Percentiles rank a stretch among this genome's conserved stretches.
phyloP scores from a whole-genome alignment of 208 protist genomes.

The Vickermania ingenoplastis region DNA sequence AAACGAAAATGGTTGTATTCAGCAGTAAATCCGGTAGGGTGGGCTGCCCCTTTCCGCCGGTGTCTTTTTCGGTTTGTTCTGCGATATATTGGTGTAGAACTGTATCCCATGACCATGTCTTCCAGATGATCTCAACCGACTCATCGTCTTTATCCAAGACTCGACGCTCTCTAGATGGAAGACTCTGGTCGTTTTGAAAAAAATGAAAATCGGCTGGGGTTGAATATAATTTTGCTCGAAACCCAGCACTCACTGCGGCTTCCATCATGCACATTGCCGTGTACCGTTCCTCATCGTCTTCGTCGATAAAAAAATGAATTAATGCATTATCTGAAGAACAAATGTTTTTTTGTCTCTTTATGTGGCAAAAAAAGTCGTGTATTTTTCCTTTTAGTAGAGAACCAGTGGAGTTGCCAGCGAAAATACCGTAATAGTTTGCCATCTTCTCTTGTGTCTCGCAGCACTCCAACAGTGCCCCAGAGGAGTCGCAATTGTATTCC shows the following conservation, averaged over 20 bases:
- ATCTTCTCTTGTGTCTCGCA: constrained; percentile 79
- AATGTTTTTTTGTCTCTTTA: constrained; percentile 30
- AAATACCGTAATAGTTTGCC: constrained; percentile 48
- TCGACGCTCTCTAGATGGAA: constrained; percentile 7
- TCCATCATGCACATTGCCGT: constrained; percentile 61
- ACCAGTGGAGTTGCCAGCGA: constrained; percentile 47
- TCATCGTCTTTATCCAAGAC: constrained; percentile 63
- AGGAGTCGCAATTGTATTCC: constrained; percentile 80
- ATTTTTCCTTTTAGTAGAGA: constrained; percentile 50
- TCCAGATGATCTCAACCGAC: constrained; percentile 73
- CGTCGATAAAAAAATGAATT: constrained; percentile 81
- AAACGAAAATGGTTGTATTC: constrained; percentile 52
- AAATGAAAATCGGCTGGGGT: constrained; percentile 43
- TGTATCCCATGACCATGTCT: constrained; percentile 83
- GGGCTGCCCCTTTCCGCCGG: constrained; percentile 9
- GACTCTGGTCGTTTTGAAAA: constrained; percentile 11
- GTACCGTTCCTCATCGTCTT: constrained; percentile 78
- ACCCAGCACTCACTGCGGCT: constrained; percentile 46
- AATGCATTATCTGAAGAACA: constrained; percentile 40
- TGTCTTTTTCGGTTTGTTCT: constrained; percentile 6
- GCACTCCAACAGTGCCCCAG: constrained; percentile 64
- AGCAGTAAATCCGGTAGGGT: constrained; percentile 67
- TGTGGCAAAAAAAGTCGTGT: constrained; percentile 40
- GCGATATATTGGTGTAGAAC: constrained; percentile 47
- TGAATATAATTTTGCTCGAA: constrained; percentile 61